Conservation (phyloP, 352 stramenopile genomes). For the Globisporangium lucens region DNA sequence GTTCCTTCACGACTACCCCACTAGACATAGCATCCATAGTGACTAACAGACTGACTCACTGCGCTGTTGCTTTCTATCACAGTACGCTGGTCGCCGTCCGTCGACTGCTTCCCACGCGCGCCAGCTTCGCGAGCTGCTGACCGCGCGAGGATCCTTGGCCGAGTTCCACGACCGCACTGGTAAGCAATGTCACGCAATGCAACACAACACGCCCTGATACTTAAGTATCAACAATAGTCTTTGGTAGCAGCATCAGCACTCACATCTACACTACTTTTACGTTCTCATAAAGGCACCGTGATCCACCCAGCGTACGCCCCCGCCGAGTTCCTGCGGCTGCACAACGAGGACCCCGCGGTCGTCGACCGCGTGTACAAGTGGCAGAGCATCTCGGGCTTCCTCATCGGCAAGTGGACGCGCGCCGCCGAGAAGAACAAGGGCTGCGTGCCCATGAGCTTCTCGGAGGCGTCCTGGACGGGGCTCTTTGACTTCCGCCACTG, state of each 20-base stretch:
- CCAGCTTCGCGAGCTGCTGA: conserved; percentile 43
- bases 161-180: conserved; percentile 73
- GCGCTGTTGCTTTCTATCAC: conserved; percentile 21
- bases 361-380: conserved; percentile 71
- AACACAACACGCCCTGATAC: not conserved
- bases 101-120: conserved; percentile 47
- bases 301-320: conserved; percentile 90
- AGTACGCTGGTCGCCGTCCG: conserved; percentile 61
- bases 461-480: conserved; percentile 94
- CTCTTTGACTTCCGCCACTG: conserved; percentile 88
- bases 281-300: conserved; percentile 39
- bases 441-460: conserved; percentile 87
- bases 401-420: conserved; percentile 86
- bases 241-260: not conserved
- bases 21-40: not conserved
- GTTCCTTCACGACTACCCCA: not conserved
- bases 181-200: conserved; percentile 3
- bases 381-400: conserved; percentile 88
- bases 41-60: not conserved
- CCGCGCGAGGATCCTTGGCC: conserved; percentile 32
- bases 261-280: not conserved
- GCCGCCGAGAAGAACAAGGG: conserved; percentile 20
- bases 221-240: not conserved
- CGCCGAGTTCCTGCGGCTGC: conserved; percentile 82
- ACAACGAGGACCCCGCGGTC: conserved; percentile 42